Evolutionary conservation across 75 land plant species (phyloP).

Genomic region (Pseudotsuga menziesii): DNA sequence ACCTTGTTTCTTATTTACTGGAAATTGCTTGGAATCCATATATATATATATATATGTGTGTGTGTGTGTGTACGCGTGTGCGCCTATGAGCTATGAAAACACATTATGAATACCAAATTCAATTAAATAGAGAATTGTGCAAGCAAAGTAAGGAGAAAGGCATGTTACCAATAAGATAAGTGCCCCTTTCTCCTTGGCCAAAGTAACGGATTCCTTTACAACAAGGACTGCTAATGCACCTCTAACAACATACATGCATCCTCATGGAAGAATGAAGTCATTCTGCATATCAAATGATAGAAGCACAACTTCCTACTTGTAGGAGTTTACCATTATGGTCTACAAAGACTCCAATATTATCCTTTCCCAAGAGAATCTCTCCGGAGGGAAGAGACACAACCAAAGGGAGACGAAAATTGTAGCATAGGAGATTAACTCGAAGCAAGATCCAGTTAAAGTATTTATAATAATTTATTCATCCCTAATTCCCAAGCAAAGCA

Average conservation of each 20-base stretch:
- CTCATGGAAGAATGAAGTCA: slow-evolving; percentile 62
- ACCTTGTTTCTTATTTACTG: too few species aligned
- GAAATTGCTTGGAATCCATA: too few species aligned
- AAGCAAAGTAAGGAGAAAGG: background rate
- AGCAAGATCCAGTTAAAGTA: slow-evolving; percentile 60
- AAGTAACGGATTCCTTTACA: slow-evolving; percentile 53
- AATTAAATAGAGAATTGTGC: background rate
- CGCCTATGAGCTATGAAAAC: background rate
- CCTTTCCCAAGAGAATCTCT: slow-evolving; percentile 92
- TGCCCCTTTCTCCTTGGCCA: slow-evolving; percentile 61
- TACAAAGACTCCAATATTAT: too few species aligned
- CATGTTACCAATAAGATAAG: slow-evolving; percentile 68
- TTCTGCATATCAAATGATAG: slow-evolving; percentile 43
- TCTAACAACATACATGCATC: slow-evolving; percentile 49
- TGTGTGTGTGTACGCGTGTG: too few species aligned
- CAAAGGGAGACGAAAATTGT: slow-evolving; percentile 72
- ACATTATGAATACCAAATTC: background rate
- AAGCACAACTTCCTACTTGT: too few species aligned
- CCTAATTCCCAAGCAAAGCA: slow-evolving; percentile 74
- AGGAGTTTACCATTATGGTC: too few species aligned
- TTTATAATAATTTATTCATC: slow-evolving; percentile 82
- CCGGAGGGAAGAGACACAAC: slow-evolving; percentile 78
- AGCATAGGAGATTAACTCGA: slow-evolving; percentile 87
- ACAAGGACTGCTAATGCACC: slow-evolving; percentile 61
- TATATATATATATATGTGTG: too few species aligned